Base-by-base conservation (phyloP, 805 yeast species). In the Ogataea kodamae region DNA sequence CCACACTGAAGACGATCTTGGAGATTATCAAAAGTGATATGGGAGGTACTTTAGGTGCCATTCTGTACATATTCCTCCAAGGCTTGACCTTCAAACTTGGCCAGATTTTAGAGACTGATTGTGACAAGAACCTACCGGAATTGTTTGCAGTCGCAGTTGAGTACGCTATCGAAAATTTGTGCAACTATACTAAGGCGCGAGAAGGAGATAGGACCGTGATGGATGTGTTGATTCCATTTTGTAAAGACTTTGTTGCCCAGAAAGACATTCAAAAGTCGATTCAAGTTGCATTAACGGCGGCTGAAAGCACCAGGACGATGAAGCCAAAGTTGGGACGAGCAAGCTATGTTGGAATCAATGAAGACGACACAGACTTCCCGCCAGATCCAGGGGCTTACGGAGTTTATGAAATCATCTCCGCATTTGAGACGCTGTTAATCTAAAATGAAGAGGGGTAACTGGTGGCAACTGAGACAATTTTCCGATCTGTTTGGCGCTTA, bases 301-400 rank as follows among this genome's bases (percentile, higher is more conserved):
- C 65, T 4, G 66, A 61, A 38, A 57, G 59, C n/a, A 62, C 67
- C 2, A 43, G 64, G 26, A 53, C 45, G 20, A 40, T 62, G 31
- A 40, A 36, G n/a, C 64, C 67, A 6, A 55, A 54, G 28, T 45
- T 62, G 9, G 67, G 67, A 9, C 49, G 67, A 37, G 67, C 66
- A 9, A 45, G 64, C 3, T 62, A 62, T 33, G 67, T 62, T 28
- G 67, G 65, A 12, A 52, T 55, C 9, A 43, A 50, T 12, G 57
- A 48, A 1, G 46, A 49, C 9, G 43, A 39, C 18, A 41, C 27
- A 2, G 61, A 49, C 18, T 57, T 59, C 33, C 64, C 64, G 6
- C 67, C 67, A 5, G 67, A 62, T 33, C 65, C 67, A n/a, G 67
- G 67, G 15, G 66, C 67, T 9, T 62, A 59, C 35, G 67, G 64